A percentile compares a stretch with the other conserved stretches of the same genome.
Conservation (phyloP, 2,329 filamentous ascomycete species). For the Exserohilum rostratum region DNA sequence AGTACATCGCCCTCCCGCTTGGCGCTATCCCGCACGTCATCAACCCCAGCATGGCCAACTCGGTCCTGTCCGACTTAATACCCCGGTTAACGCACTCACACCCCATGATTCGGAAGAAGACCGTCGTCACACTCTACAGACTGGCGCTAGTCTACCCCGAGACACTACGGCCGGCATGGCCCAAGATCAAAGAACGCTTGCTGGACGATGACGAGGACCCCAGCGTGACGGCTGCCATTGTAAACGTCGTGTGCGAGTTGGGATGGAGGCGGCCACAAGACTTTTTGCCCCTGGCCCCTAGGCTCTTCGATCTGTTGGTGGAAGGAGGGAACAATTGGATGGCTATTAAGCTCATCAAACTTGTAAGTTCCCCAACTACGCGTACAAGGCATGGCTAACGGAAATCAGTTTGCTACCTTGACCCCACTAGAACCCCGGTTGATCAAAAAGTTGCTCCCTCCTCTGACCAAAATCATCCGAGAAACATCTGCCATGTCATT, state of each 20-base stretch:
- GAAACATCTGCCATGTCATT: conserved; percentile 98
- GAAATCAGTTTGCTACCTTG: conserved; percentile 80
- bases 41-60: conserved; percentile 88
- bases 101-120: conserved; percentile 89
- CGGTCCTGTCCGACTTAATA: conserved; percentile 82
- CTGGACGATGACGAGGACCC: conserved; percentile 89
- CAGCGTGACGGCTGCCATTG: conserved; percentile 92
- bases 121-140: conserved; percentile 90
- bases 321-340: conserved; percentile 98
- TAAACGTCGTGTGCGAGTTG: conserved; percentile 95
- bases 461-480: conserved; percentile 88
- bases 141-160: conserved; percentile 96
- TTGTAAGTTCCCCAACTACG: conserved; percentile 62
- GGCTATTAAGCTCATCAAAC: conserved; percentile 98
- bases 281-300: conserved; percentile 87
- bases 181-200: conserved; percentile 92
- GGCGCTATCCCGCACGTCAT: conserved; percentile 93
- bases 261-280: conserved; percentile 93
- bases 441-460: conserved; percentile 87
- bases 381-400: conserved; percentile 14
- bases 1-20: conserved; percentile 83
- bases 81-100: conserved; percentile 87
- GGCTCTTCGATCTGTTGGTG: conserved; percentile 89
- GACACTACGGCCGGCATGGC: conserved; percentile 89
- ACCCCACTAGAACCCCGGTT: conserved; percentile 91